Evolutionary conservation across 2,329 filamentous ascomycete species (phyloP), one percentile per base, ranked within the genome.

Genomic region (Xylaria sp.): DNA sequence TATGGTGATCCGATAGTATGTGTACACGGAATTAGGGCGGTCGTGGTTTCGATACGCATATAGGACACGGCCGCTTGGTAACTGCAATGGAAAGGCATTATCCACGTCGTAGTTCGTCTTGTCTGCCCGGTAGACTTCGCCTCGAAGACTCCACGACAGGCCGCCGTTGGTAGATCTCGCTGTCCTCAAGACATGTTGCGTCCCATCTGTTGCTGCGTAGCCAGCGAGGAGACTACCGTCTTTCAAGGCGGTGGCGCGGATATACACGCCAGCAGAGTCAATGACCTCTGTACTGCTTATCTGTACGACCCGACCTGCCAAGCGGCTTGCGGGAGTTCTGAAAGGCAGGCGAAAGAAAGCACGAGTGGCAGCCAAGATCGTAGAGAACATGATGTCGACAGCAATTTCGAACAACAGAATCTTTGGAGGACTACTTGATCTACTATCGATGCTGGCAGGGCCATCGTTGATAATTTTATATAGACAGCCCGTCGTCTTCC

Each of bases 1-100:
- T 7, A 84, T 51, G 0, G 79, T 79, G 72, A 84, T 81, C 44
- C 82, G 80, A 75, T 79, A 81, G 55, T 73, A 74, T 0, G 74
- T 76, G 65, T 76, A 79, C n/a, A 64, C 50, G 3, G 44, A 45
- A 10, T 44, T 57, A 3, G 53, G 6, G 57, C 72, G 71, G 55
- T 79, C 77, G 69, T 80, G 78, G 70, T 80, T 79, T 13, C 78
- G 73, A 68, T 76, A 80, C 3, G 81, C 81, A 22, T 75, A 73
- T 2, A 83, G 71, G 45, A 77, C 64, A 38, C 79, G 75, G 6
- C 79, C 78, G 58, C 77, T 75, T n/a, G 75, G 69, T 10, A 83
- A 74, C 58, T 72, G 74, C 3, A 80, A 64, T 1, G 75, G 75
- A 42, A 78, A 74, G 22, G 77, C 74, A 51, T 80, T 79, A 63